Percentiles rank a stretch among this genome's conserved stretches.
Conservation (phyloP, 495 filamentous ascomycete species). For the Podospora australis region DNA sequence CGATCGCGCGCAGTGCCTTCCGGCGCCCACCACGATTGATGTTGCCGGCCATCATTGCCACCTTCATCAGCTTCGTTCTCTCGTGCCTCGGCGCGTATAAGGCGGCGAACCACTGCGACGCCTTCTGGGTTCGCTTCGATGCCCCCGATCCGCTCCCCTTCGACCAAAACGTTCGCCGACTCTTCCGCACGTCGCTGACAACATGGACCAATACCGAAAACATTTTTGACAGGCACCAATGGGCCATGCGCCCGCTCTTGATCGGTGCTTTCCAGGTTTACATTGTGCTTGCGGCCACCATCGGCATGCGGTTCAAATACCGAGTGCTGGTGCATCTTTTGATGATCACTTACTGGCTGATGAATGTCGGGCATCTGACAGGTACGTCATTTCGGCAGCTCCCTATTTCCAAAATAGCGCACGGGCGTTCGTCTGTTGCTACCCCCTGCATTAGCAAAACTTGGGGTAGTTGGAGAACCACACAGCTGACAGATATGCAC, state of each 20-base stretch:
- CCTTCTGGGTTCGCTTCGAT: slow-evolving; percentile 53
- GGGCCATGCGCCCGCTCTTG: slow-evolving; percentile 56
- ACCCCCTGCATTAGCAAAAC: too few species aligned
- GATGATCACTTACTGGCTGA: slow-evolving; percentile 48
- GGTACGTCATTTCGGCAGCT: slow-evolving; percentile 13
- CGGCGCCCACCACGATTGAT: slow-evolving; percentile 56
- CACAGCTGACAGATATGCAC: slow-evolving; percentile 9
- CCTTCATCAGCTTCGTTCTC: slow-evolving; percentile 49
- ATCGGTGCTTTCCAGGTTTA: slow-evolving; percentile 59
- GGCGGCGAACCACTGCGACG: slow-evolving; percentile 47
- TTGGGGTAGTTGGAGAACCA: background rate
- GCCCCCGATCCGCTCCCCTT: slow-evolving; percentile 34
- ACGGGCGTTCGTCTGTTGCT: background rate
- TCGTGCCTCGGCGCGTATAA: slow-evolving; percentile 53
- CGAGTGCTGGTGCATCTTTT: slow-evolving; percentile 47
- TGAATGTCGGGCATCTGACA: slow-evolving; percentile 32
- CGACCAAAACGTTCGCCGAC: slow-evolving; percentile 23
- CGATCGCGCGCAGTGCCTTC: slow-evolving; percentile 56
- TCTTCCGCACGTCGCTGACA: slow-evolving; percentile 44
- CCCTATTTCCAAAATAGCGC: background rate
- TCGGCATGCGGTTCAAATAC: slow-evolving; percentile 52
- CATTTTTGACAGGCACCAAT: slow-evolving; percentile 58
- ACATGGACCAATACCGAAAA: slow-evolving; percentile 56
- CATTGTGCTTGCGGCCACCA: slow-evolving; percentile 47
- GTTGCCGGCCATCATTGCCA: slow-evolving; percentile 54